These are phyloP conservation scores for Neurospora crassa DNA, from an alignment of 2,329 filamentous ascomycete species.

Conservation along the genomic window DNA sequence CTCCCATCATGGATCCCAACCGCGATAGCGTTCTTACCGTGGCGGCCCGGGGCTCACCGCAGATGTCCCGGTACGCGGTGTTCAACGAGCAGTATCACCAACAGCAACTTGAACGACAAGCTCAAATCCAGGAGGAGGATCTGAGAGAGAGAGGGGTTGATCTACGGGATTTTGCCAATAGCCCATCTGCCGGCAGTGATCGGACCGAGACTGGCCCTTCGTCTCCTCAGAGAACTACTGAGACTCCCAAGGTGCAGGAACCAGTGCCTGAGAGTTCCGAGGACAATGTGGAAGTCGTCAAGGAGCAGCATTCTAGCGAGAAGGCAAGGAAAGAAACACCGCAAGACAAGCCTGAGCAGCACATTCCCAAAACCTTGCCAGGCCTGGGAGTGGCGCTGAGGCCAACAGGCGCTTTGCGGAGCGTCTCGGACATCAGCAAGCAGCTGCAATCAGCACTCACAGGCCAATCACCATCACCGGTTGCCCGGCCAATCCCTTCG, in stretches of 20 bases:
- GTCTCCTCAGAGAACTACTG: neutral
- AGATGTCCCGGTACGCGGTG: conserved; percentile 25
- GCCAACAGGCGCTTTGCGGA: conserved; percentile 15
- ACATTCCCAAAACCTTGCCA: conserved; percentile 9
- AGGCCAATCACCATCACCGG: neutral
- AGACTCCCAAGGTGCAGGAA: neutral
- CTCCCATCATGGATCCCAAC: conserved; percentile 25
- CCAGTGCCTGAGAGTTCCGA: neutral
- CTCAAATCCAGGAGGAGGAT: conserved; percentile 23
- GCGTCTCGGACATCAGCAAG: conserved; percentile 30
- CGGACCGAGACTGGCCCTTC: neutral
- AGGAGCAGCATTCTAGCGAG: neutral
- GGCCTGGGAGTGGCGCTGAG: neutral
- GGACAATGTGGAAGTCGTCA: neutral
- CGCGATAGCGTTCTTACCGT: conserved; percentile 41
- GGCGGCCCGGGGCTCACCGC: conserved; percentile 29
- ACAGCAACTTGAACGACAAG: neutral
- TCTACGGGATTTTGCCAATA: conserved; percentile 37
- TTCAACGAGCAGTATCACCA: neutral
- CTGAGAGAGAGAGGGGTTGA: conserved; percentile 49
- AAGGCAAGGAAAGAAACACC: neutral
- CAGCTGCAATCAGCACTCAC: neutral
- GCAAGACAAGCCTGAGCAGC: neutral
- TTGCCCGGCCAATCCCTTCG: conserved; percentile 35
- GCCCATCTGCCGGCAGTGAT: neutral